phyloP scores from a whole-genome alignment of 768 basidiomycete species.

The Lactarius evosmus region DNA sequence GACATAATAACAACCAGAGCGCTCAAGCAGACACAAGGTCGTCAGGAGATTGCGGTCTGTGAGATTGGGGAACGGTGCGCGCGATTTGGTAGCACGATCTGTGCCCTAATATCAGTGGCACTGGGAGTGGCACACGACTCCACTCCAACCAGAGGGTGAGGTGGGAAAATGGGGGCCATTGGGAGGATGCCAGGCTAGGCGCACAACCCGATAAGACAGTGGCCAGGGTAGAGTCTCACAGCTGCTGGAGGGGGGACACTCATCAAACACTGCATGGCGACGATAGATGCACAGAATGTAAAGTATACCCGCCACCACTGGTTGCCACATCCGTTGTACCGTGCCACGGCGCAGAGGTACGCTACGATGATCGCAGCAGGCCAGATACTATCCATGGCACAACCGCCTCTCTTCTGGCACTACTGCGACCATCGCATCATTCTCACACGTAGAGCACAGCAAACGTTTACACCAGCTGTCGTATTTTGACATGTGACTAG shows the following conservation, averaged over 20 bases:
- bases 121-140: not conserved
- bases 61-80: not conserved
- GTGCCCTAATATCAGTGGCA: not conserved
- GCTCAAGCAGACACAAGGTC: not conserved
- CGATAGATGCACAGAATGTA: too few species aligned
- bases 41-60: not conserved
- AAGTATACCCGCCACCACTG: not conserved
- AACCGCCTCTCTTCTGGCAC: not conserved
- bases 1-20: not conserved
- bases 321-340: too few species aligned
- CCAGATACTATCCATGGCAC: not conserved
- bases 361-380: not conserved
- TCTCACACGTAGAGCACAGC: not conserved
- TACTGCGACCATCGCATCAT: not conserved
- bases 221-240: not conserved
- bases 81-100: not conserved
- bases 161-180: too few species aligned
- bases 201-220: too few species aligned
- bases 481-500: not conserved
- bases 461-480: not conserved
- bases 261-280: too few species aligned
- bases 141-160: not conserved
- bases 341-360: not conserved
- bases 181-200: too few species aligned
- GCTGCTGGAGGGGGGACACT: too few species aligned